Base-by-base conservation (phyloP, 225 moss, liverwort and hornwort species). In the Asterella californica region DNA sequence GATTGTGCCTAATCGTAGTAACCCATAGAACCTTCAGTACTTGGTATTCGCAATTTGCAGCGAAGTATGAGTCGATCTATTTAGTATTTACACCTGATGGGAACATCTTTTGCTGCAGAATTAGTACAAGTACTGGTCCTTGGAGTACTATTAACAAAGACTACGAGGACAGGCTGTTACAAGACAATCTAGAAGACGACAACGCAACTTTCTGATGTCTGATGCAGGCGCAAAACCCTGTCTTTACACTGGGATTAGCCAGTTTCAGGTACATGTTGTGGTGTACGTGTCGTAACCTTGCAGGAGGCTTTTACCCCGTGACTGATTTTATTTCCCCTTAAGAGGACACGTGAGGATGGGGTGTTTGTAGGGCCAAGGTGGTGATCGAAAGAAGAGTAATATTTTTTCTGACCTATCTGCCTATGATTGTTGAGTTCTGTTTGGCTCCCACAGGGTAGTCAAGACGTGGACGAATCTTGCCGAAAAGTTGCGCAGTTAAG, bases 101-200 rank as follows among this genome's bases (percentile, higher is more conserved):
- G 49, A 27, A 0, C 6, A 4, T 70, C 42, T 72, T 30, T 47
- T 67, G 9, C 49, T 76, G 71, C 87, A 87, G 87, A 73, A 49
- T 87, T 69, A 77, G 79, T 21, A 30, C 82, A 14, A 77, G 84
- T 74, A 82, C 87, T 50, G 87, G 84, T 49, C 84, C 87, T 64
- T 87, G 87, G 87, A 47, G 52, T 70, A 68, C 76, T 5, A 77
- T 82, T 60, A 72, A 77, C 45, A 48, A 22, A 81, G 72, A 83
- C 49, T 15, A 36, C 45, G 84, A 79, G 42, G 78, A 73, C 25
- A 79, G 24, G 29, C 25, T 75, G 22, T n/a, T 37, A 45, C 82
- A 50, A 75, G 65, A 73, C 14, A 67, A 84, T 36, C 24, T 79
- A 21, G 82, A 87, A 79, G 82, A 84, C 6, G 78, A 76, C 29